These are phyloP conservation scores for Aethionema arabicum DNA, from an alignment of 345 rosid genomes.

Conservation along the genomic window DNA sequence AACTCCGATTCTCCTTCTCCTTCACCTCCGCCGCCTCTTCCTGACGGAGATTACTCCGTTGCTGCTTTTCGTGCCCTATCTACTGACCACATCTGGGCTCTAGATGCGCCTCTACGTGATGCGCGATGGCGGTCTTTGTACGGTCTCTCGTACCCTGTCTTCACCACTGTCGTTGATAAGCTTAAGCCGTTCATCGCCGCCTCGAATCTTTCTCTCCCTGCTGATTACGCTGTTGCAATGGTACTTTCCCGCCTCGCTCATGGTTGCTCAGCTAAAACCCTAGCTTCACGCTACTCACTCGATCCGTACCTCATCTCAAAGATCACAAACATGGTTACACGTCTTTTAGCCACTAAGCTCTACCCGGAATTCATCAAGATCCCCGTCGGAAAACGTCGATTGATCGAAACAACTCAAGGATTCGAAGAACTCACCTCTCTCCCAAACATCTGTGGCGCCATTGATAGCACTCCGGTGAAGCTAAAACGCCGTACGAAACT, in stretches of 20 bases:
- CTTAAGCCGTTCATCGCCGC: conserved; percentile 84
- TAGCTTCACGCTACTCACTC: conserved; percentile 71
- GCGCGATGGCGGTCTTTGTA: conserved; percentile 89
- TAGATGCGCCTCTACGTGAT: conserved; percentile 77
- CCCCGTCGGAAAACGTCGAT: conserved; percentile 75
- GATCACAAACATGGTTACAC: conserved; percentile 92
- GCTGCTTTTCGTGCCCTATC: conserved; percentile 88
- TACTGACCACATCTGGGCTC: conserved; percentile 83
- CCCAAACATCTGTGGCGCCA: conserved; percentile 90
- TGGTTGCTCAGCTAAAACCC: conserved; percentile 71
- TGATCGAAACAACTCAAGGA: conserved; percentile 83
- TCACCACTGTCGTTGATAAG: conserved; percentile 88
- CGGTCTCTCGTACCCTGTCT: conserved; percentile 87
- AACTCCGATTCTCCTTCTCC: conserved; percentile 38
- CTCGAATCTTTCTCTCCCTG: conserved; percentile 86
- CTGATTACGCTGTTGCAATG: conserved; percentile 95
- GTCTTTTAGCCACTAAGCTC: conserved; percentile 83
- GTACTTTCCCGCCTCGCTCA: conserved; percentile 85
- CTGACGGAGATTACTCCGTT: conserved; percentile 66
- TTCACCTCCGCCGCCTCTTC: conserved; percentile 50
- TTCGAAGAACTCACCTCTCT: conserved; percentile 89
- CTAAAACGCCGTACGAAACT: conserved; percentile 44
- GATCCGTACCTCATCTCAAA: conserved; percentile 92
- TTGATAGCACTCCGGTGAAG: conserved; percentile 79
- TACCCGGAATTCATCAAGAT: conserved; percentile 93